Percentiles rank a stretch among this genome's conserved stretches.
Conservation (phyloP, 2,329 filamentous ascomycete species). For the Claviceps maximensis region DNA sequence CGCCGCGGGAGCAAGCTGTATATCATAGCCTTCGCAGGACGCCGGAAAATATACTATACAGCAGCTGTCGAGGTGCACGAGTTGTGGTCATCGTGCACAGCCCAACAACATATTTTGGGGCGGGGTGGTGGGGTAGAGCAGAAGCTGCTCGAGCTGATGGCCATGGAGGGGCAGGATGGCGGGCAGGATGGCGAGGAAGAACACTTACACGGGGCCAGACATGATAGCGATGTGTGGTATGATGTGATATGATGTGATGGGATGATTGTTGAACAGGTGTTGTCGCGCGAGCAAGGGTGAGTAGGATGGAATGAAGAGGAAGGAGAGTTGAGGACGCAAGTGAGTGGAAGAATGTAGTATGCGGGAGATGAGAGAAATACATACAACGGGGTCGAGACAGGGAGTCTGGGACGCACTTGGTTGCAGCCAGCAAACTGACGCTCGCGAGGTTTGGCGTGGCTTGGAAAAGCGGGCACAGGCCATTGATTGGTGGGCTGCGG, state of each 20-base stretch:
- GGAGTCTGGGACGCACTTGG: not conserved
- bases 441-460: constrained; percentile 9
- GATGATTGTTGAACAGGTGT: not conserved
- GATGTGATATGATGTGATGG: not conserved
- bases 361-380: constrained; percentile 7
- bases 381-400: not conserved
- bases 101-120: constrained; percentile 16
- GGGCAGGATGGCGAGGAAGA: constrained; percentile 6
- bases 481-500: constrained; percentile 3
- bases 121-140: constrained; percentile 28
- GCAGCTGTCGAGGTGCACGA: constrained; percentile 16
- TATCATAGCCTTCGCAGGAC: not conserved
- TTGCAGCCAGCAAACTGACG: constrained; percentile 3
- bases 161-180: not conserved
- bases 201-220: constrained; percentile 56
- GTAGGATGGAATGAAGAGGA: constrained; percentile 8
- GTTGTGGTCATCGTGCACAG: constrained; percentile 20
- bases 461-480: constrained; percentile 7
- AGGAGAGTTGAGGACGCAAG: constrained; percentile 5
- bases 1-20: not conserved
- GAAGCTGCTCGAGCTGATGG: not conserved
- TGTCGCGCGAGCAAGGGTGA: not conserved
- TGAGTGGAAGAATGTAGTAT: constrained; percentile 5
- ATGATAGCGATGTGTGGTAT: constrained; percentile 28
- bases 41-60: not conserved